phyloP scores from a whole-genome alignment of 768 basidiomycete genomes.

The Strobilomyces dryophilus region DNA sequence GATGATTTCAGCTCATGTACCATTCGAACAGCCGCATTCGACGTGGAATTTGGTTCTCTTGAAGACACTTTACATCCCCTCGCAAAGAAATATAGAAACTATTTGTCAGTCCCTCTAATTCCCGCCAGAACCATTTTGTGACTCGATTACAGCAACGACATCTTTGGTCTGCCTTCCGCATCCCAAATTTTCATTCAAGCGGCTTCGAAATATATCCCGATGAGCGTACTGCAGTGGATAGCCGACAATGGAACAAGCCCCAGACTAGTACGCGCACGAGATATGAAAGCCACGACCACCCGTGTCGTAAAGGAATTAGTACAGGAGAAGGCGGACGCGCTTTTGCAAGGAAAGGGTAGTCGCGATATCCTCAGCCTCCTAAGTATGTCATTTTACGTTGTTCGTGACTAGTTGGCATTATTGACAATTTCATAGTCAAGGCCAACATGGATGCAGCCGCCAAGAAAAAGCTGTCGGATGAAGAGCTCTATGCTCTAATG shows the following conservation, averaged over 20 bases:
- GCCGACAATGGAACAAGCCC: not conserved
- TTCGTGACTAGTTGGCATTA: not conserved
- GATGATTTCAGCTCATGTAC: not conserved
- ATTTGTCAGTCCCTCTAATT: slow-evolving; percentile 1
- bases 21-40: slow-evolving; percentile 39
- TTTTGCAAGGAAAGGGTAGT: slow-evolving; percentile 12
- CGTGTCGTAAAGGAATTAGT: slow-evolving; percentile 5
- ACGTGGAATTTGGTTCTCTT: slow-evolving; percentile 22
- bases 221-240: not conserved
- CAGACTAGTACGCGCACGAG: not conserved
- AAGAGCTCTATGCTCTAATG: slow-evolving; percentile 9
- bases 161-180: slow-evolving; percentile 10
- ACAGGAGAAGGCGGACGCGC: slow-evolving; percentile 3
- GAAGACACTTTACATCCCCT: slow-evolving; percentile 5
- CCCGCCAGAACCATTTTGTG: not conserved
- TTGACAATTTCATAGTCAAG: not conserved
- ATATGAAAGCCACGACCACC: not conserved
- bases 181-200: slow-evolving; percentile 7
- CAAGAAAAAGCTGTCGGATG: slow-evolving; percentile 12
- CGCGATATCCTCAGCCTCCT: slow-evolving; percentile 30
- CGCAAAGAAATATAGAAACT: slow-evolving; percentile 1
- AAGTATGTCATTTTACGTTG: slow-evolving; percentile 23
- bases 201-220: slow-evolving; percentile 6
- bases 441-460: slow-evolving; percentile 14
- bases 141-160: not conserved